phyloP scores from a whole-genome alignment of 164 flowering plant species.

The Nelumbo lutea region DNA sequence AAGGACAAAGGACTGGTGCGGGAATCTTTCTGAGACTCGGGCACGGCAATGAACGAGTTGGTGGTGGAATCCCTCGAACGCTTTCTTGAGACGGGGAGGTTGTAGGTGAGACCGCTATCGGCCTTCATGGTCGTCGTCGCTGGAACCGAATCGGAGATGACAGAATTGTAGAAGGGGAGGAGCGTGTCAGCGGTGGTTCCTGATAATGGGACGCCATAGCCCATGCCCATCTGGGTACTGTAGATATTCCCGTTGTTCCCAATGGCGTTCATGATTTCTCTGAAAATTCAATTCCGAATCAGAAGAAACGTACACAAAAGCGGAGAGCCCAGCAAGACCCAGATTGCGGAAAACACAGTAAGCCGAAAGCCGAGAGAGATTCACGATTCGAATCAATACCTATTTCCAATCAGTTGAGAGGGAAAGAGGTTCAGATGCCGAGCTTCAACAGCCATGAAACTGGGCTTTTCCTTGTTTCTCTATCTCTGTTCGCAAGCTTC shows the following conservation, averaged over 20 bases:
- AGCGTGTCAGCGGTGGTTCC: constrained; percentile 9
- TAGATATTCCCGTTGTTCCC: constrained; percentile 17
- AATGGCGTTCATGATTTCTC: constrained; percentile 26
- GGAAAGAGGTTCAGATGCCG: constrained; percentile 37
- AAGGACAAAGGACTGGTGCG: constrained; percentile 27
- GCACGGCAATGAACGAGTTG: constrained; percentile 13
- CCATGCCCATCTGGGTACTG: constrained; percentile 29
- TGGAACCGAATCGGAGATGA: constrained; percentile 14
- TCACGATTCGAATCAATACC: constrained; percentile 15
- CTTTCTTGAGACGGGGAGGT: constrained; percentile 21
- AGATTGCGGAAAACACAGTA: background rate
- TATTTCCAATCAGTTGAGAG: constrained; percentile 28
- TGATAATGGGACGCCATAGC: constrained; percentile 15
- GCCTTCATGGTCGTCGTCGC: constrained; percentile 27
- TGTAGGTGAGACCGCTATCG: constrained; percentile 54
- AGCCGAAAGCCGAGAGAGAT: background rate
- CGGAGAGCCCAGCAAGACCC: background rate
- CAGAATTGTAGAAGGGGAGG: constrained; percentile 20
- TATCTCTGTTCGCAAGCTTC: background rate
- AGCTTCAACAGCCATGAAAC: constrained; percentile 61
- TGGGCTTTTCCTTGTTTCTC: background rate
- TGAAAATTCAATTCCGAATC: constrained; percentile 14
- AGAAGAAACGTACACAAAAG: background rate
- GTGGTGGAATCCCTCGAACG: constrained; percentile 16
- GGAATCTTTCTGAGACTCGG: background rate